Evolutionary conservation across 768 basidiomycete species (phyloP), one percentile per base, ranked within the genome.

Genomic region (Pleurotus cornucopiae): DNA sequence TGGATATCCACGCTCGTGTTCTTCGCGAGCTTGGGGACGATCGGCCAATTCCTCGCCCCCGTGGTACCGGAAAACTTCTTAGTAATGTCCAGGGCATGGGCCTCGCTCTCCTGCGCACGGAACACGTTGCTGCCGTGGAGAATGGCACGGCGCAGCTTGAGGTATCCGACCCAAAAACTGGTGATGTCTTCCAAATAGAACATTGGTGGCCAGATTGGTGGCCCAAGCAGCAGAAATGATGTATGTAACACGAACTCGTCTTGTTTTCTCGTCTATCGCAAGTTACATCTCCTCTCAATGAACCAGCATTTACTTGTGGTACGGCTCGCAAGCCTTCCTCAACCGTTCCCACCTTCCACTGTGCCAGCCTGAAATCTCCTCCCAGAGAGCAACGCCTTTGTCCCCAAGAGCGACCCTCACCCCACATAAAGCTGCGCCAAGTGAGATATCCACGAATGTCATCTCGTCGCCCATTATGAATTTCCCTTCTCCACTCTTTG

Each of bases 41-140:
- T 21, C 62, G 66, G n/a, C 68, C 65, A 47, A 62, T 62, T 11
- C 78, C 85, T 46, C 83, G 86, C 54, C 82, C 86, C 3, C 83
- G 91, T 37, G 86, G 87, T 4, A 79, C 82, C 2, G 91, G 91
- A 13, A 92, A 86, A 61, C 77, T 93, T 38, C 75, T 97, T 46
- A 81, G 82, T 5, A 63, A 71, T 2, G 64, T 73, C 13, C 65
- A 71, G 6, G 80, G 84, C 2, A 71, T 89, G 14, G 94, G 91
- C 0, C 76, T 97, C 3, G 94, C 89, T 1, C 75, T 96, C 26
- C 68, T 97, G 45, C 81, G 94, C 2, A 69, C 93, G 6, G 93
- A 95, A 65, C 88, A 93, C 61, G 78, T 85, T 1, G 76, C 81
- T 12, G 78, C 75, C 12, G 75, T 72, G 2, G 74, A 79, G 57